Evolutionary conservation across 805 yeast genomes (phyloP), one percentile per base, ranked within the genome.

Genomic region (Candida easanensis): DNA sequence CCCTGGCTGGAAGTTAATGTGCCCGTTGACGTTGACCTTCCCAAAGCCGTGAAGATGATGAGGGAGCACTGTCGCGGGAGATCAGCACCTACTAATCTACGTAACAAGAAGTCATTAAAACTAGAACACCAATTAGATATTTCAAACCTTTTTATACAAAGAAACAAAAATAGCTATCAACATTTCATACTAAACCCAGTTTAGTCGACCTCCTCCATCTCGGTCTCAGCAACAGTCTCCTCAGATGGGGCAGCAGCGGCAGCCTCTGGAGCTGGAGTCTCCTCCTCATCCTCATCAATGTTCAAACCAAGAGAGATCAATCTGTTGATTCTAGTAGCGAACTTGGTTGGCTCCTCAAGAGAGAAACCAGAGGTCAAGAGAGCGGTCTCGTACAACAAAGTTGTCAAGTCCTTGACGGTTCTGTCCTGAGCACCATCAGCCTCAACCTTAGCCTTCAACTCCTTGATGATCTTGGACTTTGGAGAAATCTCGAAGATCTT

Each of bases 171-270:
- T 10, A 33, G n/a, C n/a, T 31, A 31, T 31, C 16, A 31, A 31
- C 33, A 31, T 20, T 22, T 10, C 25, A 22, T 7, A 22, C 25
- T 22, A 22, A 22, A 39, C 30, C 30, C n/a, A n/a, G 19, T 50
- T 69, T 86, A 91, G 74, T 91, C 99, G 70, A 91, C 97, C 77
- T 91, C 99, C 80, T 91, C 99, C 99, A 91, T 93, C 65, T 89
- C 96, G 53, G 95, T 83, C 76, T 88, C 96, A 64, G 82, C 89
- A 62, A 82, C 80, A 49, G 80, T 82, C 74, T 88, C 96, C 36
- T 44, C 54, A 33, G 54, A 32, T 45, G 54, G 51, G 27, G 51
- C 46, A 63, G 80, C 88, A 60, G 83, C 79, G 21, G 50, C 45
- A 61, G 79, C 90, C 52, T 76, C 96, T 64, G 80, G 88, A 60